phyloP scores from a whole-genome alignment of 345 rosid genomes.

The Hypericum androsaemum region DNA sequence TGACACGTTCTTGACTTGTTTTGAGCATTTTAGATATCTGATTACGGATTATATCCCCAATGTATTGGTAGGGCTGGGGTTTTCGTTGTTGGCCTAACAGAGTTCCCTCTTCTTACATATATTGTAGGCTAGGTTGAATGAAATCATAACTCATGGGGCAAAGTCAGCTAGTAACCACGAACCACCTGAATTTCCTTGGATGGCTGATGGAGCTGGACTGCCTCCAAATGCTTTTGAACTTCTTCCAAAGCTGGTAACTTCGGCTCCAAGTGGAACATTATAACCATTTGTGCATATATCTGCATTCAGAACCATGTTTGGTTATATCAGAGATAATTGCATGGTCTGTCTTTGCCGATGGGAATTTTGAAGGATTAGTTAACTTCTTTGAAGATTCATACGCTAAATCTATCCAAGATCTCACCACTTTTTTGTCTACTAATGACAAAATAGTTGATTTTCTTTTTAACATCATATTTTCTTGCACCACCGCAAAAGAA shows the following conservation, averaged over 20 bases:
- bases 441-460: not conserved
- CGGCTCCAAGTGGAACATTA: not conserved
- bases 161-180: slow-evolving; percentile 39
- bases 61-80: no score
- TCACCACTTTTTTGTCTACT: not conserved
- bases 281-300: not conserved
- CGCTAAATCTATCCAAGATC: not conserved
- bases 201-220: slow-evolving; percentile 93
- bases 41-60: no score
- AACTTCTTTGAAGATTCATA: not conserved
- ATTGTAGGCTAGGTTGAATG: slow-evolving; percentile 77
- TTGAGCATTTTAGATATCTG: no score
- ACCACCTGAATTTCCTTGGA: slow-evolving; percentile 75
- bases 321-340: not conserved
- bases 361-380: not conserved
- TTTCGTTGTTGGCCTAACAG: not conserved
- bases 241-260: slow-evolving; percentile 62
- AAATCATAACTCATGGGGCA: slow-evolving; percentile 56
- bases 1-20: no score
- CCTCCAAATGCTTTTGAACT: slow-evolving; percentile 71
- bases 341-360: not conserved
- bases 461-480: not conserved
- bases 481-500: no score
- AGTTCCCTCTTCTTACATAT: slow-evolving; percentile 7
- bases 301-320: not conserved